These are phyloP conservation scores for Bipolaris oryzae DNA, from an alignment of 2,329 filamentous ascomycete species.

Conservation along the genomic window DNA sequence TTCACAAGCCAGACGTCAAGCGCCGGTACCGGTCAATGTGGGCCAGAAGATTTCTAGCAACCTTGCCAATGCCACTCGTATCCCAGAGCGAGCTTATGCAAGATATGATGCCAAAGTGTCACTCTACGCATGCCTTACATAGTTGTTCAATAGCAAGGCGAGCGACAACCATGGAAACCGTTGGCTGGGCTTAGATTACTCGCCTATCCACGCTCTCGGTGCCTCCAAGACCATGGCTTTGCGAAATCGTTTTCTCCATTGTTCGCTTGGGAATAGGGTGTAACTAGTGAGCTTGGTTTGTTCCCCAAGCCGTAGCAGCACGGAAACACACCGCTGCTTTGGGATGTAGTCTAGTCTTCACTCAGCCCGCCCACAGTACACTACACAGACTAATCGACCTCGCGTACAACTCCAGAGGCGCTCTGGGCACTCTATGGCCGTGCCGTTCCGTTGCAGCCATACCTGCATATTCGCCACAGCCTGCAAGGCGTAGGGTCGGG, in stretches of 20 bases:
- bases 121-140: conserved; percentile 15
- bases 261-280: not conserved
- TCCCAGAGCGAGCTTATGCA: conserved; percentile 2
- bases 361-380: conserved; percentile 9
- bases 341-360: not conserved
- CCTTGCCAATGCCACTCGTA: conserved; percentile 26
- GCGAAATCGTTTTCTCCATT: not conserved
- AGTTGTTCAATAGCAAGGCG: conserved; percentile 1
- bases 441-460: not conserved
- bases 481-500: not conserved
- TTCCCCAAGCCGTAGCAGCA: conserved; percentile 4
- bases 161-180: not conserved
- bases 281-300: not conserved
- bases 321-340: conserved; percentile 14
- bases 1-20: not conserved
- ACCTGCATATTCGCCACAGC: not conserved
- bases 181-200: conserved; percentile 5
- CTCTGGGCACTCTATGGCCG: conserved; percentile 1
- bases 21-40: conserved; percentile 10
- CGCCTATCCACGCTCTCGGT: conserved; percentile 1
- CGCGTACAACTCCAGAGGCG: not conserved
- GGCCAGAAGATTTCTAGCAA: conserved; percentile 3
- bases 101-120: conserved; percentile 14
- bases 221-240: not conserved
- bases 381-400: conserved; percentile 2